phyloP scores from a whole-genome alignment of 2,329 filamentous ascomycete genomes.

The Colletotrichum cuscutae region DNA sequence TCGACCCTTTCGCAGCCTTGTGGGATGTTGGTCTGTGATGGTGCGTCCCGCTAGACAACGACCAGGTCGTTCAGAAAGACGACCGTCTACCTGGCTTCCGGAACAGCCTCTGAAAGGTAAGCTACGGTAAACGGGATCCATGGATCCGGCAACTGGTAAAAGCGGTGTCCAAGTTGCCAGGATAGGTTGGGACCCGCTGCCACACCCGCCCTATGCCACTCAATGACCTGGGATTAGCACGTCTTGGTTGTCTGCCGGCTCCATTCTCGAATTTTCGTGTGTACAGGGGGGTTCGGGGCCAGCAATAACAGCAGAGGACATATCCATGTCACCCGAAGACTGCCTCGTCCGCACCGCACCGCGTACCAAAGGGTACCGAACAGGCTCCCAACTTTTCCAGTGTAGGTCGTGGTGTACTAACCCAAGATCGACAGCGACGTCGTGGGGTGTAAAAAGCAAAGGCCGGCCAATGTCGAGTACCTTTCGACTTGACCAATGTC shows the following conservation, averaged over 20 bases:
- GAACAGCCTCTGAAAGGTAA: conserved; percentile 23
- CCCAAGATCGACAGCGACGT: conserved; percentile 46
- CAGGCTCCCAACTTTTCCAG: conserved; percentile 8
- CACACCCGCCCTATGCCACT: conserved; percentile 31
- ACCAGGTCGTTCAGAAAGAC: conserved; percentile 21
- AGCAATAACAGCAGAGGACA: conserved; percentile 29
- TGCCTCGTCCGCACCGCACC: conserved; percentile 25
- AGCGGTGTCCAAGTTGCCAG: conserved; percentile 32
- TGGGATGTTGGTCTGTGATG: conserved; percentile 11
- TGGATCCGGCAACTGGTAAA: conserved; percentile 33
- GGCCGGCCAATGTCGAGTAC: conserved; percentile 43
- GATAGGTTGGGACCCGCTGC: conserved; percentile 26
- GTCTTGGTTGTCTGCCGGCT: conserved; percentile 30
- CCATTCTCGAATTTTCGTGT: conserved; percentile 27
- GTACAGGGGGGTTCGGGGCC: conserved; percentile 25
- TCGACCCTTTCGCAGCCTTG: neutral
- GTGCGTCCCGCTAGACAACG: conserved; percentile 18
- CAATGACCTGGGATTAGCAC: conserved; percentile 25
- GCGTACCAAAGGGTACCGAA: conserved; percentile 27
- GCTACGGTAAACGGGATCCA: conserved; percentile 19
- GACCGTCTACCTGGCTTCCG: conserved; percentile 31
- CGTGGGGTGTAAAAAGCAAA: conserved; percentile 44
- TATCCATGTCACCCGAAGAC: conserved; percentile 33
- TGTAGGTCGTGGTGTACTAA: conserved; percentile 27
- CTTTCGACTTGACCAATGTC: conserved; percentile 38